Conservation (phyloP, 441 rosid species). For the Omphalea diandra region DNA sequence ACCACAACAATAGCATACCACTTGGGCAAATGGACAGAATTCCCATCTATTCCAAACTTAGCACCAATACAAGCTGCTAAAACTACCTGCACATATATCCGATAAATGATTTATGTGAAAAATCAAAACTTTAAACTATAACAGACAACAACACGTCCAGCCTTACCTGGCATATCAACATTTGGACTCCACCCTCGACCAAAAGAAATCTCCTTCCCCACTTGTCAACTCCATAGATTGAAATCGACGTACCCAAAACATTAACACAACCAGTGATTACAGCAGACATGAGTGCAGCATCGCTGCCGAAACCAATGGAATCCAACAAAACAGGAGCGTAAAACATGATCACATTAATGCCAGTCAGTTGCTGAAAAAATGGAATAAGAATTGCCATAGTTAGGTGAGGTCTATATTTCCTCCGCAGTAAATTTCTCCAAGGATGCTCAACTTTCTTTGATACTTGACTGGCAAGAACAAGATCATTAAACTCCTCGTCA, state of each 20-base stretch:
- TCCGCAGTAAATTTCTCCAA: no score
- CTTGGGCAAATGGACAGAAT: slow-evolving; percentile 58
- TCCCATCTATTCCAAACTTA: slow-evolving; percentile 67
- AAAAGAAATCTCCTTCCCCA: slow-evolving; percentile 82
- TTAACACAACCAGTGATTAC: slow-evolving; percentile 78
- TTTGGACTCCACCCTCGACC: slow-evolving; percentile 78
- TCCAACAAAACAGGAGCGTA: slow-evolving; percentile 84
- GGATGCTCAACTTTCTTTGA: no score
- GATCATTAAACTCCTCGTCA: no score
- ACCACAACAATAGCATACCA: slow-evolving; percentile 81
- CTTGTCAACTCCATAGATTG: slow-evolving; percentile 74
- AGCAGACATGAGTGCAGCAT: slow-evolving; percentile 78
- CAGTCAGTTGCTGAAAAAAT: slow-evolving; percentile 81
- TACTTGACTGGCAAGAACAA: no score
- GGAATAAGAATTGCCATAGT: no score
- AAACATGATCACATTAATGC: slow-evolving; percentile 84
- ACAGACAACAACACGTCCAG: no score
- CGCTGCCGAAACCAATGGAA: slow-evolving; percentile 63
- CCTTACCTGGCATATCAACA: slow-evolving; percentile 75
- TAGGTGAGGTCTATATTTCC: no score
- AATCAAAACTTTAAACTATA: no score
- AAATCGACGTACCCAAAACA: slow-evolving; percentile 60
- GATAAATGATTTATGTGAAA: no score
- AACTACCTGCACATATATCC: slow-evolving; percentile 28
- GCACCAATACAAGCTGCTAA: slow-evolving; percentile 77